Evolutionary conservation across 1,284 basidiomycete genomes (phyloP), one percentile per base, ranked within the genome.

Genomic region (Trametes versicolor): DNA sequence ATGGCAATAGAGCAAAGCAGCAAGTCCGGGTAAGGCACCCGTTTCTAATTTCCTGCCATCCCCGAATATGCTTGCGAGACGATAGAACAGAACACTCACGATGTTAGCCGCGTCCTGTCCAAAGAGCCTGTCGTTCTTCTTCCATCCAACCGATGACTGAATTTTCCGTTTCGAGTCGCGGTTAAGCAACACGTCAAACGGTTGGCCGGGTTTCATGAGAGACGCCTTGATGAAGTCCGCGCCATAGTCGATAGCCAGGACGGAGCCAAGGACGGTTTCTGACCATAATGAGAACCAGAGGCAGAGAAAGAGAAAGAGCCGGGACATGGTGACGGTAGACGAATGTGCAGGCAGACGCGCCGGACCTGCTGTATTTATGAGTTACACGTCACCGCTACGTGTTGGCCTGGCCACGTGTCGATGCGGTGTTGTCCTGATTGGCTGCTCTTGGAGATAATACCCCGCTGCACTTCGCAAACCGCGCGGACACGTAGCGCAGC

Each of bases 161-260:
- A 98, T 95, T 81, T 99, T 99, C 69, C 97, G 86, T 81, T 98
- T 99, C 47, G 95, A 97, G 78, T 99, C 97, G 76, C 95, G 94
- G 80, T 98, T 97, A 56, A 99, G 83, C 39, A 99, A 84, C 36
- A 99, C 95, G 79, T 99, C 97, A 74, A 99, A 98, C 1, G 97
- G 96, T 57, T 95, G 83, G 47, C 97, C 97, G 0, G 97, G 97
- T 75, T 97, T 97, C 86, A 99, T 94, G 66, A 99, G 83, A 10
- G 96, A 97, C 32, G 96, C 93, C 79, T 99, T 99, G 75, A 96
- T 97, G 84, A 90, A 96, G 80, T 98, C 96, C 47, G 94, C 88
- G 75, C 96, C 97, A 86, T 97, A 97, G 87, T 98, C 96, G 74
- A 98, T 94, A 27, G 95, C 95, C 58, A 98, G 87, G 17, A 98